Percentiles rank a stretch among this genome's conserved stretches.
Evolutionary conservation across 192 early-diverging fungal species (phyloP).

Genomic region (Coemansia sp.): DNA sequence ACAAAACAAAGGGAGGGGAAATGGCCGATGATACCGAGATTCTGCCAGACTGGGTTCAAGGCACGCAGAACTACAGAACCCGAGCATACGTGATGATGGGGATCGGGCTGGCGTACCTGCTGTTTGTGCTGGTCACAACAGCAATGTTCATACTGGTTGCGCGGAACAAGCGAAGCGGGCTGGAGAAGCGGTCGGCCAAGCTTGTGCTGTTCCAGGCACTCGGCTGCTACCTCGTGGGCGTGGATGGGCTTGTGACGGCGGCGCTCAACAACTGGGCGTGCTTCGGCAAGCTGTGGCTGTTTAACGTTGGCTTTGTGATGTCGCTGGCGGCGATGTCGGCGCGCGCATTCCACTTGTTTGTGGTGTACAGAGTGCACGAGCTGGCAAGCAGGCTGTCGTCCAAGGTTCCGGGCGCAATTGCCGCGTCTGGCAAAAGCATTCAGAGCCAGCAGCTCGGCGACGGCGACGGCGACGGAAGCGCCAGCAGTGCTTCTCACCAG

Average conservation of each 20-base stretch:
- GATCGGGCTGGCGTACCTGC: constrained; percentile 12
- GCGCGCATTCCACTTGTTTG: constrained; percentile 32
- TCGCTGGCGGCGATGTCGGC: constrained; percentile 35
- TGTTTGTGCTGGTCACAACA: constrained; percentile 23
- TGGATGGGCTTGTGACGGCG: constrained; percentile 19
- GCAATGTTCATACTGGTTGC: constrained; percentile 20
- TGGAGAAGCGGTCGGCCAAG: constrained; percentile 27
- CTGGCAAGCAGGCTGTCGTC: constrained; percentile 15
- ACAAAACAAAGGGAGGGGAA: not conserved
- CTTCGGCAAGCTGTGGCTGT: constrained; percentile 40
- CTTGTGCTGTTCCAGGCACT: constrained; percentile 27
- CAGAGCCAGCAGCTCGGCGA: not conserved
- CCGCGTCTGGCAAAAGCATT: not conserved
- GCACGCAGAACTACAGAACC: constrained; percentile 25
- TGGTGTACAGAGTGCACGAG: constrained; percentile 33
- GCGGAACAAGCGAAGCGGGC: constrained; percentile 33
- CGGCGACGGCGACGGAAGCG: not conserved
- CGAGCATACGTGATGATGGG: constrained; percentile 12
- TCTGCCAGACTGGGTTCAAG: constrained; percentile 26
- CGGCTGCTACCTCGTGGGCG: constrained; percentile 29
- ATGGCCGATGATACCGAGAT: not conserved
- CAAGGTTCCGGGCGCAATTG: not conserved
- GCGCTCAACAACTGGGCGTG: constrained; percentile 41
- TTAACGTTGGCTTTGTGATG: constrained; percentile 34
- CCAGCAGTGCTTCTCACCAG: not conserved